Evolutionary conservation across 179 eudicot species (phyloP).

Genomic region (Pouteria campechiana): DNA sequence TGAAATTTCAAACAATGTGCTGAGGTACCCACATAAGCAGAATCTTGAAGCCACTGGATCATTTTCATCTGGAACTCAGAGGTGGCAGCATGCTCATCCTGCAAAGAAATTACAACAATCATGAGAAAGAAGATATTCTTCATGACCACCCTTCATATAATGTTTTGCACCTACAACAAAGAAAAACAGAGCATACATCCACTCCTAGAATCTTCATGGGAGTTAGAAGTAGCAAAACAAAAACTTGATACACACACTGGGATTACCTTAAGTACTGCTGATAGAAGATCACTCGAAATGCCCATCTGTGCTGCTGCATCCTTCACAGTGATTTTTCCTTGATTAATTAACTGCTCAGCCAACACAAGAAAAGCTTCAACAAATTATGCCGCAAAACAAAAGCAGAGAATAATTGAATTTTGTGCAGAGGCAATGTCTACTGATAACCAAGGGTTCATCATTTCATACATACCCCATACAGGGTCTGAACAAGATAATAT

Average conservation of each 20-base stretch:
- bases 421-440: background rate
- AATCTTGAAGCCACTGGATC: slow-evolving; percentile 53
- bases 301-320: slow-evolving; percentile 65
- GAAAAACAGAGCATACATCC: background rate
- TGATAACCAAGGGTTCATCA: background rate
- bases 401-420: too few relatives aligned
- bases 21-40: slow-evolving; percentile 37
- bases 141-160: too few relatives aligned
- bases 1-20: slow-evolving; percentile 38
- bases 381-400: background rate
- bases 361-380: background rate
- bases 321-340: slow-evolving; percentile 53
- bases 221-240: too few relatives aligned
- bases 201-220: too few relatives aligned
- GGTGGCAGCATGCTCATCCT: slow-evolving; percentile 50
- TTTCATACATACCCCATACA: slow-evolving; percentile 54
- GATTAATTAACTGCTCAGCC: slow-evolving; percentile 50
- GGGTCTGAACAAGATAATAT: slow-evolving; percentile 30
- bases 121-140: slow-evolving; percentile 1
- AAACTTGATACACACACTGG: slow-evolving; percentile 11
- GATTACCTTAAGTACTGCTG: slow-evolving; percentile 56
- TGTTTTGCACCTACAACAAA: background rate
- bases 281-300: slow-evolving; percentile 46
- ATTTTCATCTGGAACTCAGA: slow-evolving; percentile 49
- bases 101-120: slow-evolving; percentile 10